Evolutionary conservation across 1,284 basidiomycete species (phyloP).

Genomic region (Apiotrichum laibachii): DNA sequence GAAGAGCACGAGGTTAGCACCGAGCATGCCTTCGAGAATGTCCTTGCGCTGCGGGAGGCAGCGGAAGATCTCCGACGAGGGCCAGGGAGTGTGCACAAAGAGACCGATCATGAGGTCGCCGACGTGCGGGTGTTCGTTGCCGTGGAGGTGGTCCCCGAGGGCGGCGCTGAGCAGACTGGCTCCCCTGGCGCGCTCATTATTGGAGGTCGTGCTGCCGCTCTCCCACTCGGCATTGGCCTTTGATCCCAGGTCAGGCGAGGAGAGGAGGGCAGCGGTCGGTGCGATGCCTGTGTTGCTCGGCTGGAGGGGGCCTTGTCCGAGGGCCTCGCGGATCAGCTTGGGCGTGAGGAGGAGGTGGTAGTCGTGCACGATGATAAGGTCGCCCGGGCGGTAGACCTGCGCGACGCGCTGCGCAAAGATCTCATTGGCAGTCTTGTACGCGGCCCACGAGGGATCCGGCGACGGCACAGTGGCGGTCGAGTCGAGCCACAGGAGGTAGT

Average conservation of each 20-base stretch:
- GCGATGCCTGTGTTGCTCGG: slow-evolving; percentile 17
- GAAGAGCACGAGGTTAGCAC: slow-evolving; percentile 94
- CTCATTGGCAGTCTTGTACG: slow-evolving; percentile 80
- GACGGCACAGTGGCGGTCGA: slow-evolving; percentile 56
- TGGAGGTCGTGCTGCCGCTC: not conserved
- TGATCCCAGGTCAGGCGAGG: slow-evolving; percentile 20
- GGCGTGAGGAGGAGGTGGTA: slow-evolving; percentile 93
- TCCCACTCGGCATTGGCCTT: slow-evolving; percentile 37
- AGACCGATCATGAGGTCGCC: slow-evolving; percentile 67
- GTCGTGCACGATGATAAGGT: slow-evolving; percentile 86
- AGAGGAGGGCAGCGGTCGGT: slow-evolving; percentile 14
- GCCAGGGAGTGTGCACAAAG: slow-evolving; percentile 97
- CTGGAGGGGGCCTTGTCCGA: slow-evolving; percentile 62
- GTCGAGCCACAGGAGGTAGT: slow-evolving; percentile 97
- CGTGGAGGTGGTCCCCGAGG: slow-evolving; percentile 17
- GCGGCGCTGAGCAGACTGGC: not conserved
- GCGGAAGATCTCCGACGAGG: slow-evolving; percentile 91
- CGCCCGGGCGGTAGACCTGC: slow-evolving; percentile 75
- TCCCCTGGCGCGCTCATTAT: not conserved
- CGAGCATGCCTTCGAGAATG: slow-evolving; percentile 96
- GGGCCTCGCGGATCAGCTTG: slow-evolving; percentile 71
- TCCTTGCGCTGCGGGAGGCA: slow-evolving; percentile 86
- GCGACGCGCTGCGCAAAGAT: slow-evolving; percentile 79
- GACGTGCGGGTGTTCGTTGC: not conserved
- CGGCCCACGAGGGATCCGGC: slow-evolving; percentile 75